phyloP scores from a whole-genome alignment of 2,329 filamentous ascomycete genomes.

The Chrysoporthe deuterocubensis region DNA sequence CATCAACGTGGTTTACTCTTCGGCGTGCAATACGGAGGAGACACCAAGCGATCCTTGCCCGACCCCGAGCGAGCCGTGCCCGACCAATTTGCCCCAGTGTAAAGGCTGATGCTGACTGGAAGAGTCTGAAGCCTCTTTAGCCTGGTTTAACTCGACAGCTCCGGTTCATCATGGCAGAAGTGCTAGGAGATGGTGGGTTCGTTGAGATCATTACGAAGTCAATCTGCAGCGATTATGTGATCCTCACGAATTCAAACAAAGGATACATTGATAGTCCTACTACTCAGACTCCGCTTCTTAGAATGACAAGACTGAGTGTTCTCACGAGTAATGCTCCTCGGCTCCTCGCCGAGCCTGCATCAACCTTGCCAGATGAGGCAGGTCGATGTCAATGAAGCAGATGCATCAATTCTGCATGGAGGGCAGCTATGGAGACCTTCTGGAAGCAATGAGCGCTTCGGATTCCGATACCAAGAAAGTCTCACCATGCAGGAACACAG shows the following conservation, averaged over 20 bases:
- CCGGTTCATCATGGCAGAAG: background rate
- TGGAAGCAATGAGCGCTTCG: conserved; percentile 13
- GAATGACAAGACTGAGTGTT: background rate
- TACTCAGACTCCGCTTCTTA: too few relatives aligned
- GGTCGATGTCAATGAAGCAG: background rate
- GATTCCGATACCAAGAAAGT: conserved; percentile 3
- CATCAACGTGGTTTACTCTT: conserved; percentile 1
- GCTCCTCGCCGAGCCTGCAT: background rate
- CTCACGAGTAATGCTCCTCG: background rate
- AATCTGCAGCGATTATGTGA: too few relatives aligned
- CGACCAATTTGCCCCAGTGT: background rate
- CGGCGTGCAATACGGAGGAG: background rate
- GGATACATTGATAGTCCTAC: background rate
- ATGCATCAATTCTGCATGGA: background rate
- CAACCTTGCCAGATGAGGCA: background rate
- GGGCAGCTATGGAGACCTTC: background rate
- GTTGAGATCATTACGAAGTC: background rate
- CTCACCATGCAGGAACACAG: background rate
- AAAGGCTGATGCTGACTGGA: background rate
- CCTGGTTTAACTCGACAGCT: background rate
- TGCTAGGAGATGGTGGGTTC: background rate
- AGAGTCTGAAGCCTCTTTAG: background rate
- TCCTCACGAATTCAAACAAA: too few relatives aligned
- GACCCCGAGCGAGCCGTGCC: background rate
- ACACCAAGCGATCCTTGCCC: background rate